Conservation (phyloP, 2,329 filamentous ascomycete species). For the Ophiognomonia clavigignenti-juglandacearum region DNA sequence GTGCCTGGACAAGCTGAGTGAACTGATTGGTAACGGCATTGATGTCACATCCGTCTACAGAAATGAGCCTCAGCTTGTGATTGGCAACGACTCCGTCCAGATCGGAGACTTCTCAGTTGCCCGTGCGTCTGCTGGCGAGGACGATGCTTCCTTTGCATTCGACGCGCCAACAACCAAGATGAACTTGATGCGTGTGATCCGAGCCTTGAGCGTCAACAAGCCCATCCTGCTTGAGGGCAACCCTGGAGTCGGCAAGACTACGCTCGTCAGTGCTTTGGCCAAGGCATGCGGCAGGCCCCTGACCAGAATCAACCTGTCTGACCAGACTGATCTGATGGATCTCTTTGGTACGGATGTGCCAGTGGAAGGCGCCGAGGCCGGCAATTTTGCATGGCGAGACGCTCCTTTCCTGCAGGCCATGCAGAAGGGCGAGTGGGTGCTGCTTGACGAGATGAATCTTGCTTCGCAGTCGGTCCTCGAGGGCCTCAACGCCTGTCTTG, state of each 20-base stretch:
- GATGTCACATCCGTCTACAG: constrained; percentile 65
- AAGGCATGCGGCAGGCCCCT: constrained; percentile 73
- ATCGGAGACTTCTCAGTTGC: constrained; percentile 73
- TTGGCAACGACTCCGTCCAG: constrained; percentile 49
- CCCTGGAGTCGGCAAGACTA: constrained; percentile 97
- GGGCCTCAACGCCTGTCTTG: constrained; percentile 91
- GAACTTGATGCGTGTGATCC: constrained; percentile 86
- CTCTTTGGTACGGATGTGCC: constrained; percentile 96
- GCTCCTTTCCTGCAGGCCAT: constrained; percentile 94
- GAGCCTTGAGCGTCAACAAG: constrained; percentile 83
- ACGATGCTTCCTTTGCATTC: constrained; percentile 67
- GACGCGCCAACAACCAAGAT: constrained; percentile 83
- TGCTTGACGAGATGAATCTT: constrained; percentile 97
- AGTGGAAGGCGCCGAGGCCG: constrained; percentile 84
- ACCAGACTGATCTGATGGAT: constrained; percentile 97
- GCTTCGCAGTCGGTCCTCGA: constrained; percentile 96
- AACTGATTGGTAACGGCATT: constrained; percentile 55
- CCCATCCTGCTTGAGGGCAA: constrained; percentile 93
- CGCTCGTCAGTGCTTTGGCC: constrained; percentile 80
- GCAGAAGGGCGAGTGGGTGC: constrained; percentile 94
- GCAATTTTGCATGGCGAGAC: constrained; percentile 92
- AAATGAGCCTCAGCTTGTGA: constrained; percentile 52
- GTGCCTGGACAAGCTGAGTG: constrained; percentile 69
- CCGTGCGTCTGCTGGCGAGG: constrained; percentile 41
- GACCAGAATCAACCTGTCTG: constrained; percentile 93